phyloP scores from a whole-genome alignment of 441 rosid genomes.

The Iberis amara region DNA sequence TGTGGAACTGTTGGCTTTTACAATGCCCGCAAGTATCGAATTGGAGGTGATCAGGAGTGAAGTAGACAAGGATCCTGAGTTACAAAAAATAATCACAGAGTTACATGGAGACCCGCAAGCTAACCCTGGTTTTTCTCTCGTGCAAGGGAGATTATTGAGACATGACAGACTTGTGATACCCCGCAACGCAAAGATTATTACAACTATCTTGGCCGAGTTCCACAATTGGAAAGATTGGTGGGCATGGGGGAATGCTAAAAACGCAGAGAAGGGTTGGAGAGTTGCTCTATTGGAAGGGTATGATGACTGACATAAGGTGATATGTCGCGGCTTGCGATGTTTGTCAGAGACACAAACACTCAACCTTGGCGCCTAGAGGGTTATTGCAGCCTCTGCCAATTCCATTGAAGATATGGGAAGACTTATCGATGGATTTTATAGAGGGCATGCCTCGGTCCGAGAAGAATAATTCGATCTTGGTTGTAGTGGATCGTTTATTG shows the following conservation, averaged over 20 bases:
- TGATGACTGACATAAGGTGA: background rate
- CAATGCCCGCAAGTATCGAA: too few relatives aligned
- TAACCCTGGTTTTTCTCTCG: too few relatives aligned
- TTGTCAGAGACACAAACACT: background rate
- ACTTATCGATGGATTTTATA: background rate
- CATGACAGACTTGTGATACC: too few relatives aligned
- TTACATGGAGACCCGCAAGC: too few relatives aligned
- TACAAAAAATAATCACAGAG: too few relatives aligned
- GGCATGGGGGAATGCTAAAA: background rate
- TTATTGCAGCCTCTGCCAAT: background rate
- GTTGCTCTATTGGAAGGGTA: background rate
- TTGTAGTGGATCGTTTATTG: background rate
- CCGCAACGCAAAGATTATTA: too few relatives aligned
- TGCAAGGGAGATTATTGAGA: too few relatives aligned
- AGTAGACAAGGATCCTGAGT: too few relatives aligned
- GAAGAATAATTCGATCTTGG: background rate
- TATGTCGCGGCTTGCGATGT: background rate
- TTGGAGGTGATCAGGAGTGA: too few relatives aligned
- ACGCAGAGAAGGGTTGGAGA: background rate
- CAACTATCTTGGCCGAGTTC: too few relatives aligned
- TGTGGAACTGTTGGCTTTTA: too few relatives aligned
- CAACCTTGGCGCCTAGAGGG: background rate
- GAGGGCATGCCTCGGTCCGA: background rate
- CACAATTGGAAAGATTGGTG: background rate
- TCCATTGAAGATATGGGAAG: background rate